phyloP scores from a whole-genome alignment of 139 green algal genomes.

The Tetraselmis chui region DNA sequence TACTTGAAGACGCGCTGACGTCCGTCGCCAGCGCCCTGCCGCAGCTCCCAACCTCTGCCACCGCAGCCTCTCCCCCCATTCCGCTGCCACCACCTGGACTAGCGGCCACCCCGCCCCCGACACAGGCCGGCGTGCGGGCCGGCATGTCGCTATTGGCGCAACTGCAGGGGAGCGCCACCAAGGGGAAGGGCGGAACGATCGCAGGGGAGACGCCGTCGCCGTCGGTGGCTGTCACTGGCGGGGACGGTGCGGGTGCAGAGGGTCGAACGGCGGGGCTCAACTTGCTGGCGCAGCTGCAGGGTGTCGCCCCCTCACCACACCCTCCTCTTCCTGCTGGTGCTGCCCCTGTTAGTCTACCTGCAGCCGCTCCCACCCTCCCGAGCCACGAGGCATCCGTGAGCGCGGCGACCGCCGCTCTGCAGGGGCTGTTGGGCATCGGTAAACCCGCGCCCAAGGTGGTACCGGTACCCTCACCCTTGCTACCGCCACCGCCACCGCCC shows the following conservation, averaged over 20 bases:
- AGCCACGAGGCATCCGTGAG: background rate
- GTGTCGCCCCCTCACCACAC: background rate
- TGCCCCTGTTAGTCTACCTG: too few relatives aligned
- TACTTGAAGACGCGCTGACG: background rate
- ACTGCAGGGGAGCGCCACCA: slow-evolving; percentile 1
- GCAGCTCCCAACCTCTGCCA: background rate
- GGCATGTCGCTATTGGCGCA: slow-evolving; percentile 1
- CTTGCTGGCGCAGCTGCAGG: slow-evolving; percentile 13
- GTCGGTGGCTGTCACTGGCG: background rate
- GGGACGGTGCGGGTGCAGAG: background rate
- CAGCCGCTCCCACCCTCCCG: too few relatives aligned
- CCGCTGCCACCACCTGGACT: background rate
- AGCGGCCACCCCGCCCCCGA: background rate
- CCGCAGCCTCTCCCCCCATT: too few relatives aligned
- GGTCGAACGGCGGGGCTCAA: background rate
- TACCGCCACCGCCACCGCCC: too few relatives aligned
- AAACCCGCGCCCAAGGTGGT: background rate
- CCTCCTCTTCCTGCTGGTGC: background rate
- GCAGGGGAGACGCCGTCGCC: background rate
- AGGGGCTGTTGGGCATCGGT: background rate
- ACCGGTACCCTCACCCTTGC: background rate
- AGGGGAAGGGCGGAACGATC: background rate
- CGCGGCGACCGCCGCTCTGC: background rate
- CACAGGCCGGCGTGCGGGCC: background rate
- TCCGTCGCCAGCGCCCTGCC: slow-evolving; percentile 1